Evolutionary conservation across 2,329 filamentous ascomycete species (phyloP), one percentile per base, ranked within the genome.

Genomic region (Aspergillus sojae): DNA sequence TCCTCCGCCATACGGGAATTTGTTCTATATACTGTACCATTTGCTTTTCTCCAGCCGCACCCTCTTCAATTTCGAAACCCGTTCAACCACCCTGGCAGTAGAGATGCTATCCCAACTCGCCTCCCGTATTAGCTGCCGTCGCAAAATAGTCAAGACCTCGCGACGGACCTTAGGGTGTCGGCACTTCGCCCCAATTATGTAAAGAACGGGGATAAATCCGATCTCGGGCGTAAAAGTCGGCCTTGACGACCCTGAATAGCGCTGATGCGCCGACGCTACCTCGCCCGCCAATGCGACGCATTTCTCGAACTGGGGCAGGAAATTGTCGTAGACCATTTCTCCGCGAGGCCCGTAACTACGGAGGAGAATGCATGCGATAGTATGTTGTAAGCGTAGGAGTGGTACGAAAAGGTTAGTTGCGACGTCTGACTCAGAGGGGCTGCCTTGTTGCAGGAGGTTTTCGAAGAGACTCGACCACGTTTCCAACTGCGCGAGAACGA

Each of bases 61-160:
- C 63, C 68, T 78, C 76, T 68, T 79, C 76, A 67, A 79, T 74
- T 60, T 76, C 73, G 9, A 77, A n/a, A 77, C 65, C 46, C 74
- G 66, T 67, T 77, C 74, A 34, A 78, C 59, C 5, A 77, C 65
- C 57, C 59, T 70, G 16, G 74, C 73, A 48, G 74, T 60, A 60
- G 52, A 65, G 32, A 70, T 63, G 57, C 75, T 79, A 67, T 77
- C 72, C 76, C 76, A 79, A 64, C 71, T 68, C 10, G 72, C 76
- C 63, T 79, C 77, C 58, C 69, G 71, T 48, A 75, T 66, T 21
- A 11, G 53, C 41, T 66, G 61, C 54, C 45, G 36, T 48, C 58
- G 65, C 60, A 67, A 53, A 39, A 67, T 64, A 50, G 54, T 66
- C 36, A 79, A 61, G 39, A 65, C 71, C 58, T 74, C 62, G 41